These are phyloP conservation scores for Allium fistulosum DNA, from an alignment of 106 monocot species.

Conservation along the genomic window DNA sequence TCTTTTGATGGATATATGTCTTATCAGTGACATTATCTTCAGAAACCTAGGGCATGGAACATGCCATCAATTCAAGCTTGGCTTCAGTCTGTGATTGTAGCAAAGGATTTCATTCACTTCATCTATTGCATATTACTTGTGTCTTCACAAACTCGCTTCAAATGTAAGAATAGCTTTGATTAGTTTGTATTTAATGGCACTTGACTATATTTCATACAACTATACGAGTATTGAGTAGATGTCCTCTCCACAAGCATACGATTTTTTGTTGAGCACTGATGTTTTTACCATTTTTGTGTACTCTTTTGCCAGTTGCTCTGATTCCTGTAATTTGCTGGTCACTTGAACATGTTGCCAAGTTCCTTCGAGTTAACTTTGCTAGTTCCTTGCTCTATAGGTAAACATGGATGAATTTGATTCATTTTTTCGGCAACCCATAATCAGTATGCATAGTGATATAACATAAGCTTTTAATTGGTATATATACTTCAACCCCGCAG, in stretches of 20 bases:
- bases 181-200: neutral
- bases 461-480: neutral
- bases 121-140: constrained; percentile 64
- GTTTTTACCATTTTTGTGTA: neutral
- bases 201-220: neutral
- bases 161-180: constrained; percentile 41
- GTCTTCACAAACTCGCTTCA: constrained; percentile 58
- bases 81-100: constrained; percentile 56
- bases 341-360: constrained; percentile 63
- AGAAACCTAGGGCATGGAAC: constrained; percentile 87
- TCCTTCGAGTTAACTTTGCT: constrained; percentile 57
- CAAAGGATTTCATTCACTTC: constrained; percentile 77
- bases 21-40: constrained; percentile 4
- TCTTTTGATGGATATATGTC: too few relatives aligned
- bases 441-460: neutral
- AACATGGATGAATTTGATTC: neutral
- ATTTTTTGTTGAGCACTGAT: neutral
- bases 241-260: too few relatives aligned
- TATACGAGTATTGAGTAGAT: too few relatives aligned
- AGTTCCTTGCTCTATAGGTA: constrained; percentile 68
- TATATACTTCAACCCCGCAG: constrained; percentile 19
- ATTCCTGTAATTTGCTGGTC: constrained; percentile 74
- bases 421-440: neutral
- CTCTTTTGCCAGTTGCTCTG: constrained; percentile 58
- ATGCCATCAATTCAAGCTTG: constrained; percentile 46